These are phyloP conservation scores for Tylopilus intermedius DNA, from an alignment of 768 basidiomycete genomes.

Conservation along the genomic window DNA sequence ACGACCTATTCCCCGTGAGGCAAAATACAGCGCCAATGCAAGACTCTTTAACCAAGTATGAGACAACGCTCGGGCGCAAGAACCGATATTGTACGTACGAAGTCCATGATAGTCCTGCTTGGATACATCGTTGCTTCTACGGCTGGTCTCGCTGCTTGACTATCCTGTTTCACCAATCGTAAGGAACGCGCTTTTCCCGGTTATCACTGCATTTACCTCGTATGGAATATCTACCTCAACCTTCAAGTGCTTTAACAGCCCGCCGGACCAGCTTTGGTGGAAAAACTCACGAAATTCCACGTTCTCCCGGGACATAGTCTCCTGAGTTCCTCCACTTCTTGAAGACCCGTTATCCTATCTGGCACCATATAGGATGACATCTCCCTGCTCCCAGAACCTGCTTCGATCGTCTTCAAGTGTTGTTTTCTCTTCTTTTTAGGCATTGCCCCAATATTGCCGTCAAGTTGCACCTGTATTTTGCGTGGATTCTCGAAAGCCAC, in stretches of 20 bases:
- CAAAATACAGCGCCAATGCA: conserved; percentile 88
- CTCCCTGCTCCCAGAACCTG: conserved; percentile 3
- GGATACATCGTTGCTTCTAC: conserved; percentile 78
- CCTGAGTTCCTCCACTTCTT: conserved; percentile 73
- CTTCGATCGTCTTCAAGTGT: conserved; percentile 10
- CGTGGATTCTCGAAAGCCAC: conserved; percentile 97
- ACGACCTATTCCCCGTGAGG: conserved; percentile 72
- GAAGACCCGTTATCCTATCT: conserved; percentile 77
- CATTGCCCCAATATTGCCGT: conserved; percentile 43
- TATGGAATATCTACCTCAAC: conserved; percentile 85
- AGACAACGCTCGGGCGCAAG: not conserved
- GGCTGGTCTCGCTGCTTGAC: conserved; percentile 44
- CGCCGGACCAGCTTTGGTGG: not conserved
- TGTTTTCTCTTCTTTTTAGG: conserved; percentile 41
- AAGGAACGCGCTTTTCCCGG: conserved; percentile 1
- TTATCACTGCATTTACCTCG: conserved; percentile 40
- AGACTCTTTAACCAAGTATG: conserved; percentile 58
- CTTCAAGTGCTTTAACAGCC: conserved; percentile 32
- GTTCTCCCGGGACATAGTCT: conserved; percentile 67
- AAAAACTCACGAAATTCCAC: conserved; percentile 79
- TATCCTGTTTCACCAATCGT: conserved; percentile 47
- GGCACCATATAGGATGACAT: conserved; percentile 68
- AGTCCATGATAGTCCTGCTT: conserved; percentile 81
- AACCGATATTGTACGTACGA: conserved; percentile 47
- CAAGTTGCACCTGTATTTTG: conserved; percentile 48